Base-by-base conservation (phyloP, 345 rosid genomes). In the Ceriops tagal region DNA sequence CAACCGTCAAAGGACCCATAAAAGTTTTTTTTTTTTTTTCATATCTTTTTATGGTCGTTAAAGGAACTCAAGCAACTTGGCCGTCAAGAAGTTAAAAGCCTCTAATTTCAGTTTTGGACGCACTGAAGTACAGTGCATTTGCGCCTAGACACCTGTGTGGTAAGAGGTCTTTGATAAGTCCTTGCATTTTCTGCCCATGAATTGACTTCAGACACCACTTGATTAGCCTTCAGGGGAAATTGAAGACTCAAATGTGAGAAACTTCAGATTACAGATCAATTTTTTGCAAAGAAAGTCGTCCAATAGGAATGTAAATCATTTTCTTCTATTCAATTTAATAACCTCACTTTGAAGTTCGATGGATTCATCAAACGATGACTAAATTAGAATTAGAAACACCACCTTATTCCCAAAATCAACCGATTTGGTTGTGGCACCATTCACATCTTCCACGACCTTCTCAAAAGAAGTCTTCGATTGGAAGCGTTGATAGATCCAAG, bases 101-200 rank as follows among this genome's bases (percentile, higher is more conserved):
- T 60, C 32, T 8, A 18, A 62, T 34, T 69, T 69, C 19, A n/a
- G 84, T 73, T 47, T 59, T 66, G 3, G 65, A 73, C 4, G 53
- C 34, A 47, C 74, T 79, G 66, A 81, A 84, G 67, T 79, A 79
- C 43, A 84, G 64, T 16, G 82, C 83, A 70, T 79, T 82, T 5
- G 69, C 82, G 20, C 58, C 46, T 30, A 79, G 61, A 28, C 71
- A 57, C 3, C 56, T 67, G 3, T 1, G 39, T 18, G 79, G 83
- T 10, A 81, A 74, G 34, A 79, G 64, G 27, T 73, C 51, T 62
- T 63, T 75, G 22, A 77, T 53, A 30, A 81, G 85, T 67, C 68
- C 79, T 34, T 20, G 61, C 68, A 15, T 66, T 68, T 16, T 65
- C 71, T 0, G 69, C 68, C 83, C 79, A 69, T 24, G 31, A 61